Evolutionary conservation across 176 grass and related monocot genomes (phyloP), one percentile per base, ranked within the genome.

Genomic region (Saccharum officinarum): DNA sequence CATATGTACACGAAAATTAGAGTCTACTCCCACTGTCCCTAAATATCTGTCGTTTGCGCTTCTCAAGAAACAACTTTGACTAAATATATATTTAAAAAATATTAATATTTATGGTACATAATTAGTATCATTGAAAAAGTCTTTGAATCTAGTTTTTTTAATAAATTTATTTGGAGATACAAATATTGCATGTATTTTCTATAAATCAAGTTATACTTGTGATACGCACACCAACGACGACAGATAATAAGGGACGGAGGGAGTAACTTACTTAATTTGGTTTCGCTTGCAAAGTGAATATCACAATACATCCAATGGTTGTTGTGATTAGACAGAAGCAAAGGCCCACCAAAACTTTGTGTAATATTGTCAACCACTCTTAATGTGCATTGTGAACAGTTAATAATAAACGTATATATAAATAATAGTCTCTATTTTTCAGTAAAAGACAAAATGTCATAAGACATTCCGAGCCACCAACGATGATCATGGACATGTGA

Each of bases 381-480:
- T 59, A 79, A 52, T 33, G 59, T 17, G 18, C 44, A n/a, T 28
- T 30, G 34, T 80, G n/a, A 30, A 18, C 26, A 50, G 34, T 50
- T 38, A 36, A 36, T 80, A 73, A 22, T 49, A 28, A n/a, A n/a
- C 54, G 38, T 37, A 7, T 36, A 59, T 60, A 60, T 23, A 52
- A 18, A 52, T 52, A 36, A 36, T 36, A 20, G 5, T 5, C 49
- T 2, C 16, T 16, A 1, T 7, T 25, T 70, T 23, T 26, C 1
- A 12, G 14, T 10, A 73, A 38, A 86, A 66, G 16, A 23, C 42
- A 67, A 33, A 41, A 50, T n/a, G n/a, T 25, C 34, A 73, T 25
- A 61, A 59, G 57, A 60, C 62, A 69, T 69, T 17, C 74, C 64
- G 22, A 85, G 4, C 65, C 26, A 78, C 38, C 47, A 57, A 65